Conservation (phyloP, 192 early-diverging fungal species). For the Coemansia sp. region DNA sequence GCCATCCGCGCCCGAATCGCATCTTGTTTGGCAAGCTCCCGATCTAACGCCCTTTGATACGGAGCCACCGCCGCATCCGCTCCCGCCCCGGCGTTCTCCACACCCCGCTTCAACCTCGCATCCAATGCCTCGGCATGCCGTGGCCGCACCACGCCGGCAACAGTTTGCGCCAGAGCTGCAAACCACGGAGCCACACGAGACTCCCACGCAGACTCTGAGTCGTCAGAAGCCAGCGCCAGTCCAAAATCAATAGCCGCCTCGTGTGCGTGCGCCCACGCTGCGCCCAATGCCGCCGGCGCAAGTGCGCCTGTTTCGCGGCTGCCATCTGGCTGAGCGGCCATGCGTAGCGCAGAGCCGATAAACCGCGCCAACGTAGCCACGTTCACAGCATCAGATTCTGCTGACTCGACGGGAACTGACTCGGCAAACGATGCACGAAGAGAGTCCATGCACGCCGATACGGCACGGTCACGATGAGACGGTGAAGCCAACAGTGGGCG, state of each 20-base stretch:
- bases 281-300: constrained; percentile 35
- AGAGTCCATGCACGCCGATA: constrained; percentile 18
- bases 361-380: constrained; percentile 39
- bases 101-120: constrained; percentile 4
- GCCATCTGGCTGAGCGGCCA: background rate
- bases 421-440: constrained; percentile 26
- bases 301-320: background rate
- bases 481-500: constrained; percentile 21
- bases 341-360: constrained; percentile 23
- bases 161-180: constrained; percentile 43
- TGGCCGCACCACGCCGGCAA: constrained; percentile 40
- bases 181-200: constrained; percentile 37
- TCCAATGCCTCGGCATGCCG: constrained; percentile 43
- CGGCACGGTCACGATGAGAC: constrained; percentile 18
- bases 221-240: constrained; percentile 7
- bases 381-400: constrained; percentile 23
- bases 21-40: constrained; percentile 39
- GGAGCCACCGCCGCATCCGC: constrained; percentile 23
- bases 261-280: constrained; percentile 33
- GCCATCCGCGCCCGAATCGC: constrained; percentile 50
- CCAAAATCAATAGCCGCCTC: constrained; percentile 27
- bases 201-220: constrained; percentile 21
- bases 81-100: constrained; percentile 4
- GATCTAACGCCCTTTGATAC: constrained; percentile 42
- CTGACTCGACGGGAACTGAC: background rate